Conservation (phyloP, 2,329 filamentous ascomycete species). For the Pochonia chlamydosporia region DNA sequence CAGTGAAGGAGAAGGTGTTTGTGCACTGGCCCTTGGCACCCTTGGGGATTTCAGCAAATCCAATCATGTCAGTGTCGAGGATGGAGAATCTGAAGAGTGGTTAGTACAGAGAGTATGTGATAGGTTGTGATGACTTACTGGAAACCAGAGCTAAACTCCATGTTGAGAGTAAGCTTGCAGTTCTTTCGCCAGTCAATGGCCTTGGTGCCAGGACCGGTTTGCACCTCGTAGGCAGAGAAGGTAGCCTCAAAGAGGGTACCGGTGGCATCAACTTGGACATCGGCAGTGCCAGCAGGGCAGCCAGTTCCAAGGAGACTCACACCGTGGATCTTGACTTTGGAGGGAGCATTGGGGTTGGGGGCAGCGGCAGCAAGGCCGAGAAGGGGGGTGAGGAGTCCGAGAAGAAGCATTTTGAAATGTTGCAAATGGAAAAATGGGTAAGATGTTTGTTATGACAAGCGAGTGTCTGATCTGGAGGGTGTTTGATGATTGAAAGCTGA, state of each 20-base stretch:
- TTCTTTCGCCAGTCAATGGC: slow-evolving; percentile 20
- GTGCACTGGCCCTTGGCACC: slow-evolving; percentile 16
- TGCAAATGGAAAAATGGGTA: background rate
- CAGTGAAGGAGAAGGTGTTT: slow-evolving; percentile 21
- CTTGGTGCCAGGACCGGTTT: slow-evolving; percentile 16
- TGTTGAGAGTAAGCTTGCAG: slow-evolving; percentile 21
- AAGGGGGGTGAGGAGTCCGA: background rate
- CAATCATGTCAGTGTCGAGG: slow-evolving; percentile 19
- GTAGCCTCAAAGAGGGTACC: slow-evolving; percentile 20
- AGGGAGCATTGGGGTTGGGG: slow-evolving; percentile 1
- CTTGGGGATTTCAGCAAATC: slow-evolving; percentile 19
- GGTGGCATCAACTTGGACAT: slow-evolving; percentile 18
- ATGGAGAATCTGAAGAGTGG: slow-evolving; percentile 18
- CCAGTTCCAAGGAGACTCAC: slow-evolving; percentile 18
- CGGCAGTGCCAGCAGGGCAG: slow-evolving; percentile 17
- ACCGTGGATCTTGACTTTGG: slow-evolving; percentile 14
- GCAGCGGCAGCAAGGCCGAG: slow-evolving; percentile 7
- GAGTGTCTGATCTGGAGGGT: background rate
- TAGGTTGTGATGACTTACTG: slow-evolving; percentile 13
- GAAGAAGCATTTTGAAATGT: slow-evolving; percentile 6
- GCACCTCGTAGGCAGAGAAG: slow-evolving; percentile 18
- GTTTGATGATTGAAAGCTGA: background rate
- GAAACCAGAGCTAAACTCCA: slow-evolving; percentile 18
- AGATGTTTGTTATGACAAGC: background rate
- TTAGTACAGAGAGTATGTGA: background rate